Conservation (phyloP, 805 yeast species). For the Tetrapisispora phaffii region DNA sequence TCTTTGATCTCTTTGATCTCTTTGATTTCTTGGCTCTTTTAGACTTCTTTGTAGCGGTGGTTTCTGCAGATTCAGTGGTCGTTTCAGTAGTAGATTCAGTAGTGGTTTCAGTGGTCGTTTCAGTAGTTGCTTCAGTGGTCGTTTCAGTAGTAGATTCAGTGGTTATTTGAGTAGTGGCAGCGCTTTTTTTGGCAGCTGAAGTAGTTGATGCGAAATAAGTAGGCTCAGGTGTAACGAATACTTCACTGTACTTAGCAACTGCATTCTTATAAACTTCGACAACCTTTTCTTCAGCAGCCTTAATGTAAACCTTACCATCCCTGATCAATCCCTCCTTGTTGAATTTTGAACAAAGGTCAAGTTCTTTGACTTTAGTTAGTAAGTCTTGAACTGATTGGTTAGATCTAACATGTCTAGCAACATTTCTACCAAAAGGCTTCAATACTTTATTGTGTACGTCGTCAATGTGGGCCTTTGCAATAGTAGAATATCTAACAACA, state of each 20-base stretch:
- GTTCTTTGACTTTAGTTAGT: background rate
- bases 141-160: background rate
- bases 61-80: background rate
- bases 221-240: background rate
- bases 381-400: background rate
- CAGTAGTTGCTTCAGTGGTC: background rate
- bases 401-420: background rate
- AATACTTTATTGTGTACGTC: background rate
- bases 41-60: background rate
- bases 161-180: background rate
- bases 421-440: slow-evolving; percentile 1
- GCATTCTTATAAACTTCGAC: background rate
- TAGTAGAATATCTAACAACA: background rate
- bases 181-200: background rate
- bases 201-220: background rate
- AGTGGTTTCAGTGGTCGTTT: background rate
- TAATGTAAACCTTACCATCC: background rate
- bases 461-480: background rate
- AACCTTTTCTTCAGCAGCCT: background rate
- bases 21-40: background rate
- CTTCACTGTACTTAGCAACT: background rate
- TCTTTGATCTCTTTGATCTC: background rate
- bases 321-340: background rate
- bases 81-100: slow-evolving; percentile 1
- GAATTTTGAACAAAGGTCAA: background rate